A percentile compares a stretch with the other conserved stretches of the same genome.
Evolutionary conservation across 306 rosid species (phyloP).

Genomic region (Vigna mungo): DNA sequence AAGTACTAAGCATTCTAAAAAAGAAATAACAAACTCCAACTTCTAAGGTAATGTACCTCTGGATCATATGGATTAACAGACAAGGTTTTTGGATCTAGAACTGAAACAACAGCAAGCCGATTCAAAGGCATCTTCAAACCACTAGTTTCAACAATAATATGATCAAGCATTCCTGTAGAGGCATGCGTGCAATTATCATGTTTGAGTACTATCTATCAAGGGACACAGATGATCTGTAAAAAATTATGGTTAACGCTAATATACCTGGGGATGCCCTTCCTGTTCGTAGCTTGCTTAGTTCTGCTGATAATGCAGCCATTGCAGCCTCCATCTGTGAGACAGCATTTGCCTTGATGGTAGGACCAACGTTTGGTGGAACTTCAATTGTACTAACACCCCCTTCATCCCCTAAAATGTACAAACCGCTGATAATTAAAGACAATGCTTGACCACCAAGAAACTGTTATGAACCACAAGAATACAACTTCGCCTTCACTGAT

Average conservation of each 20-base stretch:
- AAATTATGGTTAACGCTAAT: neutral
- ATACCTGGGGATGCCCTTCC: constrained; percentile 98
- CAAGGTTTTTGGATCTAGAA: constrained; percentile 77
- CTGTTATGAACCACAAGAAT: too few species aligned
- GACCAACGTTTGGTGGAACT: constrained; percentile 68
- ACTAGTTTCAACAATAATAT: constrained; percentile 81
- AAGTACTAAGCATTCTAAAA: constrained; percentile 13
- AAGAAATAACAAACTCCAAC: neutral
- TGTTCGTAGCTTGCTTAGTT: constrained; percentile 76
- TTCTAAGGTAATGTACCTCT: constrained; percentile 55
- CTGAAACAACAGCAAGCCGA: constrained; percentile 89
- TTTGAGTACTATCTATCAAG: constrained; percentile 24
- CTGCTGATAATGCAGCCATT: constrained; percentile 71
- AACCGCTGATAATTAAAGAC: constrained; percentile 6
- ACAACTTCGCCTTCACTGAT: too few species aligned
- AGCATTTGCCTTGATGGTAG: constrained; percentile 72
- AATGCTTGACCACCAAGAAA: too few species aligned
- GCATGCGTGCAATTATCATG: neutral
- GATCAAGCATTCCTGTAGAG: constrained; percentile 93
- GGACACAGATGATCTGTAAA: neutral
- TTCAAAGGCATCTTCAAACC: constrained; percentile 84
- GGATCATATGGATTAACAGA: constrained; percentile 90
- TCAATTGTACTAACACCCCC: constrained; percentile 58
- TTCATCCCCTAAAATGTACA: constrained; percentile 68
- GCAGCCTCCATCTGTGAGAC: constrained; percentile 87